Base-by-base conservation (phyloP, 768 basidiomycete genomes). In the Russula compacta region DNA sequence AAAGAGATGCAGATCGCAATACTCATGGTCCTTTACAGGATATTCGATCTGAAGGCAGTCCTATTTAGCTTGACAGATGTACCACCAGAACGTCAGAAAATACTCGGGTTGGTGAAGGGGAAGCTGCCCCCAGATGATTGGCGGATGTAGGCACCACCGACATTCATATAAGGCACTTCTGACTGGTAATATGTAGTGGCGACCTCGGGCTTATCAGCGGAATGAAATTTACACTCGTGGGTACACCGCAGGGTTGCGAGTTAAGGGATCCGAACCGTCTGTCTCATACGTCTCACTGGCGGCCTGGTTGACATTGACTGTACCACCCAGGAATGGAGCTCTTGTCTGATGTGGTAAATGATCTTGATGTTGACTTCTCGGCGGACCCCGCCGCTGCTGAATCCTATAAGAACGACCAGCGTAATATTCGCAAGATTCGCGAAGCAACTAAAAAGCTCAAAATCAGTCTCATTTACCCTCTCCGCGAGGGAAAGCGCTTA, bases 51-150 rank as follows among this genome's bases (percentile, higher is more conserved):
- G 66, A 90, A 92, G 73, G 75, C 77, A 15, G 71, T 78, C 2
- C 76, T 95, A 42, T 79, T 85, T 59, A 77, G 73, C 38, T 69
- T 92, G 54, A 95, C 92, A 4, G 80, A 77, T 57, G 92, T 95
- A 4, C 91, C 92, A 11, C 81, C 83, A 32, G 89, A 89, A 67
- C 78, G 91, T 7, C 91, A 94, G 75, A 95, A 95, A 75, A 85
- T 95, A 58, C 77, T 94, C 35, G 92, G 92, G 0, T 73, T 95
- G 29, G 84, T 87, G 35, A 92, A 89, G 68, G 89, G 89, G 32
- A 93, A 89, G 71, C 73, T 92, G 8, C 89, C 90, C 7, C 77
- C 81, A 2, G 91, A 95, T 67, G 82, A 88, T 61, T 83, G 74
- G 58, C 78, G 80, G 58, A 83, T 92, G 85, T 74, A 67, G 53